These are phyloP conservation scores for Gnaphalium uliginosum DNA, from an alignment of 129 eudicot genomes.

Conservation along the genomic window DNA sequence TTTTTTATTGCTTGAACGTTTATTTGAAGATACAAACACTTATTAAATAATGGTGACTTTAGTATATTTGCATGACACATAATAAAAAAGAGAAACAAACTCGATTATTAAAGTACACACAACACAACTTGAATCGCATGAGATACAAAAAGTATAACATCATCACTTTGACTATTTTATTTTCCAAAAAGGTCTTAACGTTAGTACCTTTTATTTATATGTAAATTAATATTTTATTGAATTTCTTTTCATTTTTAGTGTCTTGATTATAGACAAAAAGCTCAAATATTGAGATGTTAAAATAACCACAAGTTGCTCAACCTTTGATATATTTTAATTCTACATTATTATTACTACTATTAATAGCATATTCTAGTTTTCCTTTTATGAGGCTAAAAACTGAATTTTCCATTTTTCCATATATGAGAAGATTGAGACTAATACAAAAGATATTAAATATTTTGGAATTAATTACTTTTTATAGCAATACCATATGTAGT, in stretches of 20 bases:
- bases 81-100: too few relatives aligned
- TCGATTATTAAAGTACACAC: neutral
- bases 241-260: too few relatives aligned
- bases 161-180: neutral
- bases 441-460: constrained; percentile 1
- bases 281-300: neutral
- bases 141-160: neutral
- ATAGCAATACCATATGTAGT: neutral
- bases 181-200: neutral
- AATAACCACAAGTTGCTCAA: neutral
- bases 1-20: too few relatives aligned
- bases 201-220: too few relatives aligned
- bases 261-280: too few relatives aligned
- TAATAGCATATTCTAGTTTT: constrained; percentile 8
- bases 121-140: neutral
- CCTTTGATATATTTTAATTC: neutral
- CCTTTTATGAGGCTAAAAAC: constrained; percentile 7
- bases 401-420: constrained; percentile 21
- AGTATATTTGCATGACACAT: too few relatives aligned
- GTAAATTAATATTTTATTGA: too few relatives aligned
- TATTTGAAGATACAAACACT: too few relatives aligned
- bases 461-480: constrained; percentile 10
- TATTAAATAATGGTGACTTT: too few relatives aligned
- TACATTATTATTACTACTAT: neutral
- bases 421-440: constrained; percentile 17